These are phyloP conservation scores for Mrakia blollopis DNA, from an alignment of 768 basidiomycete species.

Conservation along the genomic window DNA sequence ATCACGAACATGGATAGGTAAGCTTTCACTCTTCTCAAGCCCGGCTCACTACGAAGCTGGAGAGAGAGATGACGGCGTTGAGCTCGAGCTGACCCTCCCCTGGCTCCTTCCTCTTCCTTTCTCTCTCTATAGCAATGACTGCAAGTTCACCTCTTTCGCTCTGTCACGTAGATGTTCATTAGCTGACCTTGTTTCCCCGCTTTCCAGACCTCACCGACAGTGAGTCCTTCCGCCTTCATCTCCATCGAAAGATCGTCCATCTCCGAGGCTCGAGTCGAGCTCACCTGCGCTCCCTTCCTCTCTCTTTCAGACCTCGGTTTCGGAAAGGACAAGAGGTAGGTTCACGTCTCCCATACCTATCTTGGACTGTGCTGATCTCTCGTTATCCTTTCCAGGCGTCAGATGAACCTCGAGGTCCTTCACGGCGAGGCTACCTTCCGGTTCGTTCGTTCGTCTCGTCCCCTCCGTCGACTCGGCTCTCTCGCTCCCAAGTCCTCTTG, in stretches of 20 bases:
- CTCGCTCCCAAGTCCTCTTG: background rate
- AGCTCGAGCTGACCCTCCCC: background rate
- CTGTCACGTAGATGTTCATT: too few species aligned
- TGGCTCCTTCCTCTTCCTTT: background rate
- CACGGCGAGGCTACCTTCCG: constrained; percentile 65
- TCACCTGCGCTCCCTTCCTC: background rate
- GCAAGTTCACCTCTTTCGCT: constrained; percentile 49
- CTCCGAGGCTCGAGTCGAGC: background rate
- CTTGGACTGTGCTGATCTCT: background rate
- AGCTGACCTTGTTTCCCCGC: background rate
- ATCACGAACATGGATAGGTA: constrained; percentile 55
- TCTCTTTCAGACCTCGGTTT: constrained; percentile 43
- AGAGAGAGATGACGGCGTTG: too few species aligned
- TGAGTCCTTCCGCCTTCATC: background rate
- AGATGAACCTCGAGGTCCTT: constrained; percentile 68
- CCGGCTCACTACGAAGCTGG: too few species aligned
- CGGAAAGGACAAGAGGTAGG: constrained; percentile 63
- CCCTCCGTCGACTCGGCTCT: too few species aligned
- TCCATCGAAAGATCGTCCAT: background rate
- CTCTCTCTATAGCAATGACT: constrained; percentile 59
- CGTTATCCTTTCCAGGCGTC: constrained; percentile 45
- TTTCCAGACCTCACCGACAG: constrained; percentile 77
- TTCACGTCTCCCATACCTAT: too few species aligned
- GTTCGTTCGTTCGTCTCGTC: constrained; percentile 40
- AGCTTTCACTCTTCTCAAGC: too few species aligned